Evolutionary conservation across 2,329 filamentous ascomycete genomes (phyloP).

Genomic region (Aspergillus arachidicola): DNA sequence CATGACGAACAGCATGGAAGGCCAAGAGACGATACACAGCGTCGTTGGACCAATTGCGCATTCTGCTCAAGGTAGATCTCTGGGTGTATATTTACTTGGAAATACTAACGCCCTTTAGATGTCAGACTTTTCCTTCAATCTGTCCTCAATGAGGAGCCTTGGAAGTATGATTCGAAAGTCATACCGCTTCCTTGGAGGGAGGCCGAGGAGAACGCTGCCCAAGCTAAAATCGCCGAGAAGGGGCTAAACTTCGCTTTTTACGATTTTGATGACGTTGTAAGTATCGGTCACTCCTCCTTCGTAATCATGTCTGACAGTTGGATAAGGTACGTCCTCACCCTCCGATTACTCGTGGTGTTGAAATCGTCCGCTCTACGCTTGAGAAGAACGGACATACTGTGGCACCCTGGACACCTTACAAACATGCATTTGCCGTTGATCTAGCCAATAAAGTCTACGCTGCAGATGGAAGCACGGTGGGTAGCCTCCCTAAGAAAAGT

Average conservation of each 20-base stretch:
- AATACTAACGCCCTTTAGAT: not conserved
- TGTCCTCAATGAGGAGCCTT: conserved; percentile 8
- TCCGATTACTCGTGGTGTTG: conserved; percentile 37
- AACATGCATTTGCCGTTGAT: not conserved
- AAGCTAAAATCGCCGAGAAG: conserved; percentile 22
- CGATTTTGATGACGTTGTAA: conserved; percentile 6
- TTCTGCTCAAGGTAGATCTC: not conserved
- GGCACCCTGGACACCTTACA: conserved; percentile 31
- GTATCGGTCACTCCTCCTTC: not conserved
- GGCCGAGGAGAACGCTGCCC: conserved; percentile 26
- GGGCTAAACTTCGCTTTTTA: conserved; percentile 37
- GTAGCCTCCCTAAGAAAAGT: not conserved
- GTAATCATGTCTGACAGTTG: not conserved
- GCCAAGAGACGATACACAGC: not conserved
- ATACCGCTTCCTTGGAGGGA: conserved; percentile 12
- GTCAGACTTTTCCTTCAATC: conserved; percentile 9
- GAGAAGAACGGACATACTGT: conserved; percentile 32
- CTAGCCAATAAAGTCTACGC: not conserved
- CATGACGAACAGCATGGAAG: not conserved
- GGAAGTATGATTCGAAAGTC: conserved; percentile 14
- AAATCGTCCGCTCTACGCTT: conserved; percentile 28
- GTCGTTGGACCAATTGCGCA: not conserved
- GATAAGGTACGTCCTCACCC: conserved; percentile 32
- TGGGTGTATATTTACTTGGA: no score
- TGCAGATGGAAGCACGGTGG: not conserved